Base-by-base conservation (phyloP, 129 eudicot genomes). In the Silybum marianum region DNA sequence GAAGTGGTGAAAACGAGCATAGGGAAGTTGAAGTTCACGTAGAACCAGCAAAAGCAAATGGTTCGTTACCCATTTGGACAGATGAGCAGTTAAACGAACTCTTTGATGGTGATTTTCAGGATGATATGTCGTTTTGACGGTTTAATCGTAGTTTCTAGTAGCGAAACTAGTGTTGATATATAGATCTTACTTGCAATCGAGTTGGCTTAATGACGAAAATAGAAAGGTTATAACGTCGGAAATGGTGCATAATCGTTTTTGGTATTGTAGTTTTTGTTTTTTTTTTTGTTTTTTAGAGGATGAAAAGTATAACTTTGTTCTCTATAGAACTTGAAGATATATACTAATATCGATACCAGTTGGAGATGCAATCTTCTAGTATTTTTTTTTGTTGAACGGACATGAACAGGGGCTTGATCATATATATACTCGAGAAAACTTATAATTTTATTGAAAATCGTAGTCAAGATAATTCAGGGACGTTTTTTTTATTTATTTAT, bases 31-130 rank as follows among this genome's bases (percentile, higher is more conserved):
- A 78, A 46, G 78, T 60, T 24, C 84, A 79, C 73, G 87, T 34
- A 30, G 83, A 86, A 76, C 83, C 83, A 38, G 39, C 19, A n/a
- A 44, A 38, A 4, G 63, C 48, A 19, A 82, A 77, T 67, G 63
- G 78, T 58, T 74, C 92, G 54, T 79, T 86, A 44, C 92, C 93
- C 11, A 22, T 65, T 58, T 91, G 90, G 89, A 91, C 97, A 13
- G 93, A 89, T 72, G 92, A 89, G 58, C 97, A 91, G 79, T 77
- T 91, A 69, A 60, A 82, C 22, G 87, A 84, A 83, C 90, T 91
- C 10, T 86, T 85, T 74, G 90, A 80, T 36, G 78, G 7, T 75
- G 90, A 86, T 38, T 48, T 73, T 24, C 87, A 71, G 8, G 86
- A 87, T 36, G 90, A 66, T 74, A 36, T 81, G 7, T 84, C 44